phyloP scores from a whole-genome alignment of 169 alveolate species.

The Plasmodium adleri region DNA sequence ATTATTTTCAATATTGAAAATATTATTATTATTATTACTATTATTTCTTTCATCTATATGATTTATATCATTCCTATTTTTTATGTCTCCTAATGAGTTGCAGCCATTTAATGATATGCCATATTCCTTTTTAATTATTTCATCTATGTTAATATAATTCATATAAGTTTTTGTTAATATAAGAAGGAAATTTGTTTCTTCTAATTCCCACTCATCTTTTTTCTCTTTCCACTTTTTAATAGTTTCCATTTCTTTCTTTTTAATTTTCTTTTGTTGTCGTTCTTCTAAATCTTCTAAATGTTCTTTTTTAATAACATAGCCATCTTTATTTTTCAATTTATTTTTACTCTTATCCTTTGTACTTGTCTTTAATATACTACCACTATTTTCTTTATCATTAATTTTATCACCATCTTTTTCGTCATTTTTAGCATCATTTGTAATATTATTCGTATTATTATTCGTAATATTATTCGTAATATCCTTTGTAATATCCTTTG shows the following conservation, averaged over 20 bases:
- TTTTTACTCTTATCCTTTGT: slow-evolving; percentile 2
- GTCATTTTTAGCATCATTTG: neutral
- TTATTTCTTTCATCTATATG: neutral
- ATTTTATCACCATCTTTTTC: neutral
- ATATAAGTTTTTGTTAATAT: slow-evolving; percentile 66
- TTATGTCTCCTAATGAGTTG: neutral
- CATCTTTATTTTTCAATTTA: neutral
- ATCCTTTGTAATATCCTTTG: no score
- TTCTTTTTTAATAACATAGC: neutral
- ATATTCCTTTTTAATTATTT: neutral
- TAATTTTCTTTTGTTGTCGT: neutral
- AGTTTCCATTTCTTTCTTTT: slow-evolving; percentile 13
- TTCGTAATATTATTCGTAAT: neutral
- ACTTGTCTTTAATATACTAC: neutral
- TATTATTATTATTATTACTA: neutral
- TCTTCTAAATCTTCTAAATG: neutral
- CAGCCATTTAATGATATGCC: neutral
- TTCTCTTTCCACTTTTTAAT: slow-evolving; percentile 31
- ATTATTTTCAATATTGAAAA: neutral
- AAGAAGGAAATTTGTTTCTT: slow-evolving; percentile 61
- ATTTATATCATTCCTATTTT: neutral
- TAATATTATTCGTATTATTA: no score
- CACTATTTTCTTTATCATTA: neutral
- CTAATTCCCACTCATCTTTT: slow-evolving; percentile 48
- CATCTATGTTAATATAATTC: slow-evolving; percentile 60